Evolutionary conservation across 2,329 filamentous ascomycete genomes (phyloP).

Genomic region (Leptographium wingfieldii): DNA sequence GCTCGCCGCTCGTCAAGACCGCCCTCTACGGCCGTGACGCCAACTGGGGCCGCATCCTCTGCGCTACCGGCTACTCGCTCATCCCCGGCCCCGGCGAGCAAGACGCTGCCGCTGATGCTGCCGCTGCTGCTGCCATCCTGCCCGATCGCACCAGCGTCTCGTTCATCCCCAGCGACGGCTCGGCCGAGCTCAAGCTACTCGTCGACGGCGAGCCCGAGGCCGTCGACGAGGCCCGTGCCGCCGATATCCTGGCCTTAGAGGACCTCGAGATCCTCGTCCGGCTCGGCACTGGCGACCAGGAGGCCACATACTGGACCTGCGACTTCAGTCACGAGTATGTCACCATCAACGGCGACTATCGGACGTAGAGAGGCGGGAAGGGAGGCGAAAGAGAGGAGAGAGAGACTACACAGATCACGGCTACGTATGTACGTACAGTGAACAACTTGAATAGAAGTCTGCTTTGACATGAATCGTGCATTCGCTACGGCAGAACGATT

Average conservation of each 20-base stretch:
- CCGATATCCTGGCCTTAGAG: constrained; percentile 64
- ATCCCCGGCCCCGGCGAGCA: constrained; percentile 45
- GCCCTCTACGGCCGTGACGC: constrained; percentile 94
- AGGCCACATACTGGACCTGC: constrained; percentile 72
- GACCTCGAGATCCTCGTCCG: constrained; percentile 68
- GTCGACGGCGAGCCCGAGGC: constrained; percentile 69
- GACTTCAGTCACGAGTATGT: constrained; percentile 77
- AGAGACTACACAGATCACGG: too few relatives aligned
- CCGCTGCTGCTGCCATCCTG: constrained; percentile 28
- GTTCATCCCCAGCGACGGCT: constrained; percentile 68
- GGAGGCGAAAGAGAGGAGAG: background rate
- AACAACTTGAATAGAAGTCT: background rate
- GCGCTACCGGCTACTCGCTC: constrained; percentile 74
- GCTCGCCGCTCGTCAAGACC: constrained; percentile 90
- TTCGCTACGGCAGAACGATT: background rate
- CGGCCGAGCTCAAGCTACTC: constrained; percentile 60
- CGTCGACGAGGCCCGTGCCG: constrained; percentile 65
- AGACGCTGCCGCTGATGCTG: constrained; percentile 17
- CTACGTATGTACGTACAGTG: too few relatives aligned
- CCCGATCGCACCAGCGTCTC: constrained; percentile 65
- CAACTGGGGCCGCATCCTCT: constrained; percentile 96
- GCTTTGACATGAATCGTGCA: background rate
- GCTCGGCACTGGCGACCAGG: constrained; percentile 54
- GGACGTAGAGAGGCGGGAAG: constrained; percentile 31
- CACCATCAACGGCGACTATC: constrained; percentile 57